Conservation (phyloP, 2,329 filamentous ascomycete genomes). For the Lachnellula cervina region DNA sequence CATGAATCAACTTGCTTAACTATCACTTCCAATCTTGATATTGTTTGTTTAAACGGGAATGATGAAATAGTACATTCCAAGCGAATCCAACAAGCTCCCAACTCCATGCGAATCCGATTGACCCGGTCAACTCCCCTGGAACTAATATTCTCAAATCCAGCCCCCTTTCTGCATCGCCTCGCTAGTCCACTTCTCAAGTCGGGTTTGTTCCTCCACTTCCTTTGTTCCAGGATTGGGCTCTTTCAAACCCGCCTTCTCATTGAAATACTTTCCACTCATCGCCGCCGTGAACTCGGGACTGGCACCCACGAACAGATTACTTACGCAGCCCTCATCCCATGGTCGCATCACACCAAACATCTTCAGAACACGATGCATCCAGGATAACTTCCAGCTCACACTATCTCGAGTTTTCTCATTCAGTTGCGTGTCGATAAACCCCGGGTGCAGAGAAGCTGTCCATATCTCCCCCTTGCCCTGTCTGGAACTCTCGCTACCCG, state of each 20-base stretch:
- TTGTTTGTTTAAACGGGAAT: no score
- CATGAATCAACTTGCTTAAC: neutral
- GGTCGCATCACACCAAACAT: constrained; percentile 10
- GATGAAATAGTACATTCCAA: no score
- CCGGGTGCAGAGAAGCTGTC: constrained; percentile 14
- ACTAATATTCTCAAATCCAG: constrained; percentile 6
- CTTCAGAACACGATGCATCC: constrained; percentile 8
- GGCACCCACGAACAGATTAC: constrained; percentile 13
- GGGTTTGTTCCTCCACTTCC: constrained; percentile 4
- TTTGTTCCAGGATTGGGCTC: constrained; percentile 4
- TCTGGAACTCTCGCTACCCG: constrained; percentile 6
- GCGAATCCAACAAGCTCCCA: no score
- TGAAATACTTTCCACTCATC: constrained; percentile 17
- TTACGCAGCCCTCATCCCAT: constrained; percentile 12
- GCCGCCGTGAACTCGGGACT: constrained; percentile 12
- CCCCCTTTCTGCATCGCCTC: constrained; percentile 12
- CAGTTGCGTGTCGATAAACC: constrained; percentile 16
- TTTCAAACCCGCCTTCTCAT: constrained; percentile 5
- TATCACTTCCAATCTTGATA: no score
- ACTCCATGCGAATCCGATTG: neutral
- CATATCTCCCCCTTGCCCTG: constrained; percentile 15
- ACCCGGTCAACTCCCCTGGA: neutral
- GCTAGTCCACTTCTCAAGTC: constrained; percentile 15
- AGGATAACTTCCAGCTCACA: constrained; percentile 8
- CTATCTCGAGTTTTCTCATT: constrained; percentile 9